Evolutionary conservation across 2,329 filamentous ascomycete genomes (phyloP).

Genomic region (Apiospora marii): DNA sequence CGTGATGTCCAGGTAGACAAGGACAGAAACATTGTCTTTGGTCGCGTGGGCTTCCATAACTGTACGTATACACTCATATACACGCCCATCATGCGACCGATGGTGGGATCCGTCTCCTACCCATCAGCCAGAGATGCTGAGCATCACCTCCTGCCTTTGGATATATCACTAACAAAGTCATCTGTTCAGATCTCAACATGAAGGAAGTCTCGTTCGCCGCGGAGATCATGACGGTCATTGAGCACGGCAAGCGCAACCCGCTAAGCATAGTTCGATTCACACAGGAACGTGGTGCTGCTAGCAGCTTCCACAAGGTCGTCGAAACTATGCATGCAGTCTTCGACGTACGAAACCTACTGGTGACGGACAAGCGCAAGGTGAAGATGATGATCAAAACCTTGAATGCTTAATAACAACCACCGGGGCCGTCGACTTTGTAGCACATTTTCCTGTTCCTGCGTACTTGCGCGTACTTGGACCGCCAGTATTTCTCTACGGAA

Average conservation of each 20-base stretch:
- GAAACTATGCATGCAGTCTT: constrained; percentile 78
- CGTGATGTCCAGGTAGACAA: constrained; percentile 81
- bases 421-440: background rate
- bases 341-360: constrained; percentile 68
- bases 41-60: constrained; percentile 77
- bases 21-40: constrained; percentile 80
- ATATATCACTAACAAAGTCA: constrained; percentile 30
- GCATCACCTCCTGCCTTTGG: constrained; percentile 24
- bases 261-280: constrained; percentile 86
- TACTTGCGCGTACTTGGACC: background rate
- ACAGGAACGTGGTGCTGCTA: constrained; percentile 90
- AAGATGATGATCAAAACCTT: constrained; percentile 79
- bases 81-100: background rate
- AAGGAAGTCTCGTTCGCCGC: constrained; percentile 89
- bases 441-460: background rate
- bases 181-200: constrained; percentile 71
- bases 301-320: constrained; percentile 84
- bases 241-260: constrained; percentile 79
- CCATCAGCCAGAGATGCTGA: constrained; percentile 21
- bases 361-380: constrained; percentile 70
- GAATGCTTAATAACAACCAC: constrained; percentile 52
- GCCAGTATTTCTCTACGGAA: background rate
- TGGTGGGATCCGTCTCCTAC: background rate
- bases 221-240: constrained; percentile 88
- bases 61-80: constrained; percentile 62